Evolutionary conservation across 1,284 basidiomycete species (phyloP).

Genomic region (Apiotrichum sp.): DNA sequence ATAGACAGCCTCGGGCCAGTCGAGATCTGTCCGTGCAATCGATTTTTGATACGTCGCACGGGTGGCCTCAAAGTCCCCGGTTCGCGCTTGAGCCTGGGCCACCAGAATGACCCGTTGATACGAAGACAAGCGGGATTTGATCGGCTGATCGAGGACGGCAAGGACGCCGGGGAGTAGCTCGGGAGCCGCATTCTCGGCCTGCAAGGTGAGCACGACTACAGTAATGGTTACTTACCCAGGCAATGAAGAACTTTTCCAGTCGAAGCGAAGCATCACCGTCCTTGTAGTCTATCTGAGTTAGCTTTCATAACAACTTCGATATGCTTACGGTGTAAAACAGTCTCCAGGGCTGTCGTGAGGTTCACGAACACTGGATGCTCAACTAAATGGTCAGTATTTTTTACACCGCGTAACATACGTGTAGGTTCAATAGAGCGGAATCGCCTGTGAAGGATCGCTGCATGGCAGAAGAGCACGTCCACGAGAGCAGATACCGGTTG

Average conservation of each 20-base stretch:
- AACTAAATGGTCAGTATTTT: background rate
- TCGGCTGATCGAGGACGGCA: slow-evolving; percentile 22
- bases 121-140: slow-evolving; percentile 21
- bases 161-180: slow-evolving; percentile 25
- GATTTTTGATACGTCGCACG: slow-evolving; percentile 62
- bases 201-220: background rate
- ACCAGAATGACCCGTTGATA: slow-evolving; percentile 30
- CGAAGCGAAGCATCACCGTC: slow-evolving; percentile 58
- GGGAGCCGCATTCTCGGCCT: slow-evolving; percentile 30
- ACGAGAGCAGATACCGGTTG: slow-evolving; percentile 10
- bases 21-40: slow-evolving; percentile 57
- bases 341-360: slow-evolving; percentile 17
- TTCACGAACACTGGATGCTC: slow-evolving; percentile 16
- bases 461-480: slow-evolving; percentile 14
- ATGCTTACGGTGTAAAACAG: slow-evolving; percentile 45
- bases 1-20: slow-evolving; percentile 90
- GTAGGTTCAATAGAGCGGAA: slow-evolving; percentile 7
- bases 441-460: slow-evolving; percentile 11
- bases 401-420: background rate
- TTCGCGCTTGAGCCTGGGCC: slow-evolving; percentile 48
- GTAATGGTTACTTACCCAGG: slow-evolving; percentile 54
- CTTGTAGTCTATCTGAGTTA: slow-evolving; percentile 39
- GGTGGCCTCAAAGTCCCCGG: slow-evolving; percentile 56
- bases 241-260: slow-evolving; percentile 71
- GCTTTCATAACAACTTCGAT: too few species aligned